Conservation (phyloP, 352 stramenopile genomes). For the Hyaloperonospora brassicae region DNA sequence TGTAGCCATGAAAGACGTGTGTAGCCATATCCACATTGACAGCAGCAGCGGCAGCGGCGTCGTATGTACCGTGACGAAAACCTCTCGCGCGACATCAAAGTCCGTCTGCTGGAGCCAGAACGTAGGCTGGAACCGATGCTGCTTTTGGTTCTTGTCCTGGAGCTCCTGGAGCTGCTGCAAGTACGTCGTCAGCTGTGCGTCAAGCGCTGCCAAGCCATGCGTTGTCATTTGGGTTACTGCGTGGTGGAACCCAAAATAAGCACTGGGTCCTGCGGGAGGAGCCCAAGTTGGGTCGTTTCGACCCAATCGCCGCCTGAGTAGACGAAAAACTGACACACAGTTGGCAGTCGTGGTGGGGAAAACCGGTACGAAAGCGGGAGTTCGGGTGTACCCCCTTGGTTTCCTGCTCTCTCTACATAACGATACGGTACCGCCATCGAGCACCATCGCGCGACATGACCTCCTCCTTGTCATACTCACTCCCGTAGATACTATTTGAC, state of each 20-base stretch:
- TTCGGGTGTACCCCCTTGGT: not conserved
- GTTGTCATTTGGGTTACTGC: slow-evolving; percentile 30
- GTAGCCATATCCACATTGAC: slow-evolving; percentile 5
- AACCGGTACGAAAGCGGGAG: slow-evolving; percentile 1
- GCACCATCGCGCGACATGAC: too few relatives aligned
- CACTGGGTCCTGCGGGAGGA: not conserved
- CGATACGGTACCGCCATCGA: too few relatives aligned
- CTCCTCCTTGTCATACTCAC: too few relatives aligned
- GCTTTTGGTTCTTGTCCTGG: slow-evolving; percentile 41
- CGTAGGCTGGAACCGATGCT: slow-evolving; percentile 53
- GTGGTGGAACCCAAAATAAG: not conserved
- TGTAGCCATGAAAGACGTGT: not conserved
- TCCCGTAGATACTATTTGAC: too few relatives aligned
- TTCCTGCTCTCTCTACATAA: too few relatives aligned
- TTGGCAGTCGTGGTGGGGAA: not conserved
- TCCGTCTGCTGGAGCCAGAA: slow-evolving; percentile 77
- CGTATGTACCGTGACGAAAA: slow-evolving; percentile 62
- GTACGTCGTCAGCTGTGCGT: slow-evolving; percentile 40
- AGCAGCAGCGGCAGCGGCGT: not conserved
- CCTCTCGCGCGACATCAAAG: slow-evolving; percentile 70
- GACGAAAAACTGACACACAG: too few relatives aligned
- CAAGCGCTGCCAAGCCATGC: slow-evolving; percentile 46
- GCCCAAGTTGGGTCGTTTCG: not conserved
- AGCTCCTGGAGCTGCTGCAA: slow-evolving; percentile 55
- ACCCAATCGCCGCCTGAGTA: not conserved